Evolutionary conservation across 192 early-diverging fungal genomes (phyloP).

Genomic region (Bifiguratus adelaidae): DNA sequence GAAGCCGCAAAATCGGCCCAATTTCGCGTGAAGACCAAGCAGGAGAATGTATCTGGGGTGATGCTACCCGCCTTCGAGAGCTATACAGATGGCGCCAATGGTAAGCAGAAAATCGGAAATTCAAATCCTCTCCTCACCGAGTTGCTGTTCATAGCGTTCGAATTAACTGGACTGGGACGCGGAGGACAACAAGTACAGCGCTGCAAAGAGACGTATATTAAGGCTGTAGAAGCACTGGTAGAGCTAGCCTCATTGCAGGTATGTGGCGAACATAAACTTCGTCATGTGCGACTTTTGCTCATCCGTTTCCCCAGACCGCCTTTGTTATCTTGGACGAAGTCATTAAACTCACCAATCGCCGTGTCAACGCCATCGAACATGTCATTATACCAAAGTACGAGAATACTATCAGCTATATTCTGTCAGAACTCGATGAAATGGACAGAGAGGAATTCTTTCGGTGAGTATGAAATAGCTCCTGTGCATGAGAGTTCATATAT

Average conservation of each 20-base stretch:
- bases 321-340: conserved; percentile 99
- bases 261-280: neutral
- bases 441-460: conserved; percentile 99
- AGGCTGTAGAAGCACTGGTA: conserved; percentile 90
- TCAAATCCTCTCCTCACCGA: neutral
- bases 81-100: conserved; percentile 80
- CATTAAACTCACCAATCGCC: conserved; percentile 97
- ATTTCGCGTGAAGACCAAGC: conserved; percentile 82
- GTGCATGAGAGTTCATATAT: neutral
- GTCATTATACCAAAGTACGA: conserved; percentile 98
- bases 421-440: conserved; percentile 94
- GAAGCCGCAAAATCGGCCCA: conserved; percentile 89
- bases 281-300: neutral
- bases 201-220: conserved; percentile 88
- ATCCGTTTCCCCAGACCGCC: conserved; percentile 59
- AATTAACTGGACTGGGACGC: conserved; percentile 95
- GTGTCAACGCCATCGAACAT: conserved; percentile 99
- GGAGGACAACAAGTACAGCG: conserved; percentile 97
- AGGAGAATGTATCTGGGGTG: conserved; percentile 97
- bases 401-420: conserved; percentile 96
- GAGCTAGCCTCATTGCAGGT: conserved; percentile 98
- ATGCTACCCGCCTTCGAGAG: conserved; percentile 90
- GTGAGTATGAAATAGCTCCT: conserved; percentile 8
- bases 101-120: conserved; percentile 19
- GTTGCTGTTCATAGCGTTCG: conserved; percentile 52